Evolutionary conservation across 2,329 filamentous ascomycete species (phyloP).

Genomic region (Aurifilum marmelostoma): DNA sequence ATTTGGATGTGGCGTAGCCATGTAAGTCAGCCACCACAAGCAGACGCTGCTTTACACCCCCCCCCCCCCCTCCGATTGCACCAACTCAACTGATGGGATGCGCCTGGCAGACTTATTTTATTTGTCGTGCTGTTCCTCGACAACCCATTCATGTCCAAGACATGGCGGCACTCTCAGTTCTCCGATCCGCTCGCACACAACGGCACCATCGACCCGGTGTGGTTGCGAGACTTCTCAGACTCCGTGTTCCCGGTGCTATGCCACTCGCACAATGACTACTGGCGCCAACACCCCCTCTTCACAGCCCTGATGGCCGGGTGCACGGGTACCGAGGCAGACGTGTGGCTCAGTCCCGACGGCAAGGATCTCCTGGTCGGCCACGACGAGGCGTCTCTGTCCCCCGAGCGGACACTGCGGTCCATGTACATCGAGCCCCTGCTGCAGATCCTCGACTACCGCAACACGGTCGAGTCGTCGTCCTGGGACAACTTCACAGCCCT

Average conservation of each 20-base stretch:
- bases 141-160: not conserved
- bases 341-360: not conserved
- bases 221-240: not conserved
- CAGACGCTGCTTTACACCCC: not conserved
- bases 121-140: not conserved
- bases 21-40: not conserved
- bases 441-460: slow-evolving; percentile 2
- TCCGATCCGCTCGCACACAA: not conserved
- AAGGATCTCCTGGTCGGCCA: not conserved
- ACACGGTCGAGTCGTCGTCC: not conserved
- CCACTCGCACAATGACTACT: not conserved
- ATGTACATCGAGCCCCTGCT: not conserved
- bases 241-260: not conserved
- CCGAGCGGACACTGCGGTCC: not conserved
- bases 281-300: not conserved
- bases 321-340: not conserved
- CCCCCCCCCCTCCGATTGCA: no score
- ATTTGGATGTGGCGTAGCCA: not conserved
- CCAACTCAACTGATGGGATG: no score
- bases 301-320: not conserved
- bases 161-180: not conserved
- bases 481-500: not conserved
- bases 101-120: not conserved
- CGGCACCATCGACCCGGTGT: not conserved
- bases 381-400: not conserved